Evolutionary conservation across 1,284 basidiomycete genomes (phyloP).

Genomic region (Ustilago nuda): DNA sequence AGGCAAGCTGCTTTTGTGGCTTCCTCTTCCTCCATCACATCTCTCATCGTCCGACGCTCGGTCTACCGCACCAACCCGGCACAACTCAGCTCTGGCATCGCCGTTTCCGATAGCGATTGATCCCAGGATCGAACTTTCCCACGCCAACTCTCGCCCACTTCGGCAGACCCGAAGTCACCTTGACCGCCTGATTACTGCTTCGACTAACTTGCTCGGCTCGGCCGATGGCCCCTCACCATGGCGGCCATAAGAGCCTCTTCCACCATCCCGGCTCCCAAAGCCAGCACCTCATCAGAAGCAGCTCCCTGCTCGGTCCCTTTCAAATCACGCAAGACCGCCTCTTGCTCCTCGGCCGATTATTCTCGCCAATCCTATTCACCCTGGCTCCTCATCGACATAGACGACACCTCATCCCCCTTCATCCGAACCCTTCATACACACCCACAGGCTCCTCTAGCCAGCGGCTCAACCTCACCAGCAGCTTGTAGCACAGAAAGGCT

Average conservation of each 20-base stretch:
- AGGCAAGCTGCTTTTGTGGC: too few relatives aligned
- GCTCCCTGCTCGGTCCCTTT: constrained; percentile 35
- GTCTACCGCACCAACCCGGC: too few relatives aligned
- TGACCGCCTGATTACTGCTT: too few relatives aligned
- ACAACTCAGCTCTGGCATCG: not conserved
- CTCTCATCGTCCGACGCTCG: too few relatives aligned
- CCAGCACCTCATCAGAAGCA: constrained; percentile 18
- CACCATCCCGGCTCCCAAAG: not conserved
- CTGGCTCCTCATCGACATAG: constrained; percentile 44
- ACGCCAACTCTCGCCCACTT: not conserved
- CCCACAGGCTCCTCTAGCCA: not conserved
- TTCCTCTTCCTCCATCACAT: too few relatives aligned
- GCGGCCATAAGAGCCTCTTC: constrained; percentile 10
- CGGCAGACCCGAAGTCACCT: not conserved
- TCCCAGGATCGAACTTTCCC: not conserved
- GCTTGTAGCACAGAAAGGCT: constrained; percentile 32
- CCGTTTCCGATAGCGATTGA: not conserved
- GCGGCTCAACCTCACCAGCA: constrained; percentile 22
- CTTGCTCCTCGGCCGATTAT: not conserved
- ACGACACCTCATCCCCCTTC: constrained; percentile 27
- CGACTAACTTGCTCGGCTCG: not conserved
- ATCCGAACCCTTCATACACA: constrained; percentile 18
- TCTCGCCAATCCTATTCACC: constrained; percentile 13
- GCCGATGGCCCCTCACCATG: constrained; percentile 12
- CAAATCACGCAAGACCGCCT: constrained; percentile 17